Evolutionary conservation across 257 asterid species (phyloP).

Genomic region (Galeopsis tetrahit): DNA sequence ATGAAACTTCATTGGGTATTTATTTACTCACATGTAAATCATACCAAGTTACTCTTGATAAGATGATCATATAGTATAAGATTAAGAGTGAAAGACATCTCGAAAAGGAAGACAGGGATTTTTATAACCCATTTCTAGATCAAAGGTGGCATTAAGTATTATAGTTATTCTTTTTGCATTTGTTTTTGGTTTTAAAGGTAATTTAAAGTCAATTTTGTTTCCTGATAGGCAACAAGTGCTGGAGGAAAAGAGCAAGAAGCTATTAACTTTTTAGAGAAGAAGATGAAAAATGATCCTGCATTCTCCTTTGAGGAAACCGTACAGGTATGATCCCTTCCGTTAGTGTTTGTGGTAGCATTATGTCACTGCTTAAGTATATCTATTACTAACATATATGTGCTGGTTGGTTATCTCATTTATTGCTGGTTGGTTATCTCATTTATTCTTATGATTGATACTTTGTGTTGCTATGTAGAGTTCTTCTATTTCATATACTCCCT

Average conservation of each 20-base stretch:
- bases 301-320: constrained; percentile 92
- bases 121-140: not conserved
- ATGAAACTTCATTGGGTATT: not conserved
- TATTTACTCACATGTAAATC: not conserved
- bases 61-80: not conserved
- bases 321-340: constrained; percentile 55
- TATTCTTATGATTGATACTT: not conserved
- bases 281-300: constrained; percentile 92
- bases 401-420: constrained; percentile 12
- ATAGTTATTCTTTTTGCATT: not conserved
- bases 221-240: constrained; percentile 89
- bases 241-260: constrained; percentile 98
- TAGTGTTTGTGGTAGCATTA: constrained; percentile 15
- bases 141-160: not conserved
- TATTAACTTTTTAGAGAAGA: constrained; percentile 89
- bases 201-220: constrained; percentile 30
- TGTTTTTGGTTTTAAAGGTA: constrained; percentile 14
- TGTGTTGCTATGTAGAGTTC: not conserved
- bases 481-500: not conserved
- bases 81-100: not conserved
- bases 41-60: not conserved
- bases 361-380: constrained; percentile 1
- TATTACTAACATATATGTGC: not conserved
- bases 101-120: not conserved
- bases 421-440: constrained; percentile 14